Base-by-base conservation (phyloP, 768 basidiomycete species). In the Mycena kentingensis region DNA sequence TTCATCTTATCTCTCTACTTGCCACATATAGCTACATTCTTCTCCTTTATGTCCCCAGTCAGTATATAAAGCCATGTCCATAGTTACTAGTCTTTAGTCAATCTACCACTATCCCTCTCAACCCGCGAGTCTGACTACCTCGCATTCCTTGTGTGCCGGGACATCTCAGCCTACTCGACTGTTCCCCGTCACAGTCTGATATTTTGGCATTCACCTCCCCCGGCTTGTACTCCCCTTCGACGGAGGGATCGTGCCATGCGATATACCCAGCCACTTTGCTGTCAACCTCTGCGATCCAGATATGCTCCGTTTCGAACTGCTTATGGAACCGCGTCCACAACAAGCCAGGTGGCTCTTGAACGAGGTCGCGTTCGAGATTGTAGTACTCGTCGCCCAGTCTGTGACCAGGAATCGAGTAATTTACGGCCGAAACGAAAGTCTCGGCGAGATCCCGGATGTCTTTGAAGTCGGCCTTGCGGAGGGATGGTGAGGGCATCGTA, bases 341-440 rank as follows among this genome's bases (percentile, higher is more conserved):
- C 21, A 48, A 42, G 19, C 52, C 52, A 13, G 50, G 42, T 7
- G 38, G 18, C n/a, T 38, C 37, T 4, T 41, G 45, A 13, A 39
- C 45, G 8, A 54, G 37, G 39, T 54, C 52, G 16, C 10, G 27
- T 24, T 41, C 24, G 6, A 54, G 39, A 13, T 48, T 46, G 32
- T 48, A 54, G 38, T 48, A 39, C 35, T 54, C 52, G 21, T 54
- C 46, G 18, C 52, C 52, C 18, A 54, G 25, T 35, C 37, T 54
- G 10, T 46, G 52, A 32, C 45, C 45, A 2, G 45, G 45, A 28
- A 54, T 35, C 7, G 52, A 54, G n/a, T 42, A 27, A 25, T 54
- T 49, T 3, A 39, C 52, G 24, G 45, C 43, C n/a, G 27, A 10
- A 25, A 54, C 31, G 12, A 41, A 48, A 1, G 46, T 41, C n/a